Base-by-base conservation (phyloP, 2,329 filamentous ascomycete species). In the Nemania sp. region DNA sequence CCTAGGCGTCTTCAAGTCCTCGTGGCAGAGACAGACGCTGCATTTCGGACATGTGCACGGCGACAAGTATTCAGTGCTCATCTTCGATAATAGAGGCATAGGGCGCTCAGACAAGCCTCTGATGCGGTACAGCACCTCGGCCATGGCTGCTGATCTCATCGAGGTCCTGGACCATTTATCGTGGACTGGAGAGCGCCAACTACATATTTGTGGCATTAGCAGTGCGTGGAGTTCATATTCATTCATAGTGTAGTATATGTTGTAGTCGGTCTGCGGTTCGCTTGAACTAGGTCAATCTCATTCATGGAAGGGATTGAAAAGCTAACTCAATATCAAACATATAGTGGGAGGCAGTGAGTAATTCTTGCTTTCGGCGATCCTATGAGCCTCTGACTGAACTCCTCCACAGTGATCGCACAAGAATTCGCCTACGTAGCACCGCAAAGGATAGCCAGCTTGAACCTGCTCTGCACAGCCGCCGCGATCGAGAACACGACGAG, bases 61-160 rank as follows among this genome's bases (percentile, higher is more conserved):
- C 41, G 75, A 83, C 56, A 75, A 80, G 60, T 95, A 91, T 74
- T 86, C 88, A 0, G 86, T 86, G 50, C 80, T 96, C 6, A 73
- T 94, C 51, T 77, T 91, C 61, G 91, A 96, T 75, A 96, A 96
- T 73, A 84, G 91, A 62, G 91, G 91, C 59, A 88, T 95, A 67
- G 91, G 91, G 52, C 80, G 81, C 57, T 91, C 87, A 43, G 88
- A 89, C 73, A 91, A 89, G 70, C 91, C 91, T 0, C 68, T 89
- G 19, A 77, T 81, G 64, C 83, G 90, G 36, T 96, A 96, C 76
- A 88, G 88, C 24, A 94, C 91, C 2, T 86, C 81, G 33, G 88
- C 90, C 63, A 95, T 96, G 91, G 91, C 91, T 19, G 81, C 78
- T 56, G 91, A 96, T 72, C 72, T 82, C 20, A 67, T 92, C 60